A percentile compares a stretch with the other conserved stretches of the same genome.
Conservation (phyloP, 768 basidiomycete species). For the Clitopilus hobsonii region DNA sequence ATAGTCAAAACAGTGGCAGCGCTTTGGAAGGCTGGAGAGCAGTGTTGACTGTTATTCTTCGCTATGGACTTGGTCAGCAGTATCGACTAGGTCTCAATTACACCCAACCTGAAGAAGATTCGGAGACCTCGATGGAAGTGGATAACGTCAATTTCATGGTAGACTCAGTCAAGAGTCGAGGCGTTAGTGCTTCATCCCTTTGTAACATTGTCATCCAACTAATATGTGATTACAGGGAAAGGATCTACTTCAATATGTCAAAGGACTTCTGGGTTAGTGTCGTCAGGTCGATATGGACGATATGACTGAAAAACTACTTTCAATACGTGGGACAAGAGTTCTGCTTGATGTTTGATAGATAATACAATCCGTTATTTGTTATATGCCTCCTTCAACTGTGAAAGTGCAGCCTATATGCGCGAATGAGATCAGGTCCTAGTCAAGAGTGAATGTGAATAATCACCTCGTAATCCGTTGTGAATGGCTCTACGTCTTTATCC, state of each 20-base stretch:
- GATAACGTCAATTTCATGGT: constrained; percentile 72
- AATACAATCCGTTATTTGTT: constrained; percentile 14
- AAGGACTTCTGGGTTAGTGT: constrained; percentile 51
- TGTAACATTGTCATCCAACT: not conserved
- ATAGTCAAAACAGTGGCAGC: constrained; percentile 15
- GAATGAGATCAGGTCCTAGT: no score
- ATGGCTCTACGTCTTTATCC: constrained; percentile 52
- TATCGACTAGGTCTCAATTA: constrained; percentile 32
- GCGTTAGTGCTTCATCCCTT: constrained; percentile 44
- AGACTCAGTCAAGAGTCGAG: constrained; percentile 66
- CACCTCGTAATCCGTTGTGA: constrained; percentile 68
- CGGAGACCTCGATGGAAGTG: constrained; percentile 31
- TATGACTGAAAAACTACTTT: constrained; percentile 1
- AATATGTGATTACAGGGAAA: constrained; percentile 42
- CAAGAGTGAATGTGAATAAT: constrained; percentile 1
- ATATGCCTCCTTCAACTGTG: constrained; percentile 34
- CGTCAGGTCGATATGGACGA: not conserved
- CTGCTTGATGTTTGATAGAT: no score
- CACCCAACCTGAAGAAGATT: constrained; percentile 6
- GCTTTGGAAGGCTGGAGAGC: constrained; percentile 78
- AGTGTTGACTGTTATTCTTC: constrained; percentile 61
- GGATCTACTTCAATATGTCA: constrained; percentile 71
- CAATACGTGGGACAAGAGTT: no score
- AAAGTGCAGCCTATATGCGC: constrained; percentile 36
- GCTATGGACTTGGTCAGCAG: constrained; percentile 61